Evolutionary conservation across 495 filamentous ascomycete species (phyloP).

Genomic region (Collariella sp.): DNA sequence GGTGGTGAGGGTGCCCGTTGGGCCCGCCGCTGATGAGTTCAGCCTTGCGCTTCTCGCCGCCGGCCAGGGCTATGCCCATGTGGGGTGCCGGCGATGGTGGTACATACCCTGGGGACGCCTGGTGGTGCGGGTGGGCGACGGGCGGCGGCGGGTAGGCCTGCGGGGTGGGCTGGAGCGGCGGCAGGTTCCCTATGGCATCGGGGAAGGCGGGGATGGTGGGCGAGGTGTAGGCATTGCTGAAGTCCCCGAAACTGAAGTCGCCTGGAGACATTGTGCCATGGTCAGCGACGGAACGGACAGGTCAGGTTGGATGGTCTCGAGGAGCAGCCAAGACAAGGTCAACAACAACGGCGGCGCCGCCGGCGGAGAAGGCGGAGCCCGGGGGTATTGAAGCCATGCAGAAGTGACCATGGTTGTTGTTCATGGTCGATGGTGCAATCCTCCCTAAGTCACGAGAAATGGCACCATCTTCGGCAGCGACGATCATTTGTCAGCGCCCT

Average conservation of each 20-base stretch:
- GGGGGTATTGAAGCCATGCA: constrained; percentile 18
- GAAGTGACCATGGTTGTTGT: constrained; percentile 22
- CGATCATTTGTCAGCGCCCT: constrained; percentile 32
- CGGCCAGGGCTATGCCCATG: constrained; percentile 17
- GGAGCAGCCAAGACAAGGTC: constrained; percentile 15
- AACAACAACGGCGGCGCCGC: constrained; percentile 20
- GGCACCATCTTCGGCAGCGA: constrained; percentile 29
- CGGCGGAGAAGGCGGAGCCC: constrained; percentile 24
- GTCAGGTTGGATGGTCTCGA: constrained; percentile 10
- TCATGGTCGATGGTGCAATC: constrained; percentile 33
- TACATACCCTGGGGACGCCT: constrained; percentile 38
- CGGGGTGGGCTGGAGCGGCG: constrained; percentile 40
- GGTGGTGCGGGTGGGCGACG: constrained; percentile 13
- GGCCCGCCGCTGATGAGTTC: constrained; percentile 28
- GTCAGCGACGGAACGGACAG: constrained; percentile 20
- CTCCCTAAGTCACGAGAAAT: constrained; percentile 33
- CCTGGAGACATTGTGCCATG: constrained; percentile 44
- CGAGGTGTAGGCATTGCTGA: constrained; percentile 37
- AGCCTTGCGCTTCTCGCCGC: constrained; percentile 47
- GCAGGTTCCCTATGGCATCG: constrained; percentile 36
- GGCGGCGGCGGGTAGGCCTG: constrained; percentile 28
- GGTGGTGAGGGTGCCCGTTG: not conserved
- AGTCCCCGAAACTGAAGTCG: constrained; percentile 43
- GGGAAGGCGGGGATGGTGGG: constrained; percentile 39
- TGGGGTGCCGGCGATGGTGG: constrained; percentile 17